A percentile compares a stretch with the other conserved stretches of the same genome.
Evolutionary conservation across 73 alveolate species (phyloP).

Genomic region (Paramecium sexaurelia): DNA sequence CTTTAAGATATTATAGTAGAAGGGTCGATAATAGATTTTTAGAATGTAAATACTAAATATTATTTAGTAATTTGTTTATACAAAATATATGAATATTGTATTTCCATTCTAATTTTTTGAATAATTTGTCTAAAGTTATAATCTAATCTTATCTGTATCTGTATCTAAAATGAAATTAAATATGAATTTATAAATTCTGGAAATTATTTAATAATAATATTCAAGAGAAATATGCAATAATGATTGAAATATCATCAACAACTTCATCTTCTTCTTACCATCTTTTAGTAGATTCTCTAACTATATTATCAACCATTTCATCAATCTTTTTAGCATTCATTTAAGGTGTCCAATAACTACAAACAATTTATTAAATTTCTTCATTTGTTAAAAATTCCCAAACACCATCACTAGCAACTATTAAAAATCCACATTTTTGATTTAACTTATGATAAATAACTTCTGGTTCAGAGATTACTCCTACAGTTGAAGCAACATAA

Average conservation of each 20-base stretch:
- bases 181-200: too few species aligned
- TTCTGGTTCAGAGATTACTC: constrained; percentile 93
- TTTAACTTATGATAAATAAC: constrained; percentile 69
- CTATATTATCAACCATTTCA: constrained; percentile 64
- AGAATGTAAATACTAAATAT: too few species aligned
- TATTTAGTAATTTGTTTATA: too few species aligned
- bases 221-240: constrained; percentile 43
- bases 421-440: constrained; percentile 78
- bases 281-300: constrained; percentile 77
- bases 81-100: too few species aligned
- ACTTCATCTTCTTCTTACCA: constrained; percentile 89
- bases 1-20: too few species aligned
- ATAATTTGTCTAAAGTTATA: too few species aligned
- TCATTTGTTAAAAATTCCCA: constrained; percentile 93
- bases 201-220: neutral
- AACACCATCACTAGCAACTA: constrained; percentile 94
- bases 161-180: too few species aligned
- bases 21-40: too few species aligned
- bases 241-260: constrained; percentile 88
- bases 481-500: constrained; percentile 85
- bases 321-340: constrained; percentile 45
- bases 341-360: constrained; percentile 7
- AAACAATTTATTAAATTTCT: constrained; percentile 77
- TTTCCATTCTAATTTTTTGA: too few species aligned
- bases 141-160: too few species aligned